These are phyloP conservation scores for Dichotomocladium elegans DNA, from an alignment of 371 early-diverging fungal species.

Conservation along the genomic window DNA sequence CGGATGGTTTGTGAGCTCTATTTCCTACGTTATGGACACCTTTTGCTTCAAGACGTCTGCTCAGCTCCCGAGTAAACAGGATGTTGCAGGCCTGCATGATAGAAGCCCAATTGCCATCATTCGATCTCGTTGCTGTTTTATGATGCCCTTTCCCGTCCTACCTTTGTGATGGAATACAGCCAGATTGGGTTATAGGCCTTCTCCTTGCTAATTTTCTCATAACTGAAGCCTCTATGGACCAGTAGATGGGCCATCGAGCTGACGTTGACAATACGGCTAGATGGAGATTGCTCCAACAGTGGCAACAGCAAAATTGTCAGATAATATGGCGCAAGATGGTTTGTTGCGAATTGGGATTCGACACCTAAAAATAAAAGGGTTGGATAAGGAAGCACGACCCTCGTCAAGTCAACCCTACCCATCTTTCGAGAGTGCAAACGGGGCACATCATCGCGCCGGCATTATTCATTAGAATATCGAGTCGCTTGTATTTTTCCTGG, in stretches of 20 bases:
- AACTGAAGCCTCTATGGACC: constrained; percentile 9
- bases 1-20: not conserved
- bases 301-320: constrained; percentile 67
- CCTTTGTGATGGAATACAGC: constrained; percentile 21
- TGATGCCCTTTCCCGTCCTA: not conserved
- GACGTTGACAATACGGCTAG: constrained; percentile 57
- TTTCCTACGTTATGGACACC: constrained; percentile 15
- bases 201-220: constrained; percentile 43
- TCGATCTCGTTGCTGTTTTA: constrained; percentile 2
- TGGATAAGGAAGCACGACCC: not conserved
- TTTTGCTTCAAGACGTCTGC: constrained; percentile 28
- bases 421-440: constrained; percentile 55
- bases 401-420: constrained; percentile 30
- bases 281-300: constrained; percentile 45
- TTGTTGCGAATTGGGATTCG: constrained; percentile 42
- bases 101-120: constrained; percentile 4
- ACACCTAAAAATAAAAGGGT: constrained; percentile 6
- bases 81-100: constrained; percentile 25
- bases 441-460: constrained; percentile 74
- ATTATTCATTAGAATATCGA: constrained; percentile 66
- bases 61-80: constrained; percentile 38
- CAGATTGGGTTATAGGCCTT: constrained; percentile 12
- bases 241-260: constrained; percentile 41
- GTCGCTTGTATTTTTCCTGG: constrained; percentile 30
- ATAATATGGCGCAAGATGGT: constrained; percentile 78